Base-by-base conservation (phyloP, 768 basidiomycete genomes). In the Boletus rubroflammeus region DNA sequence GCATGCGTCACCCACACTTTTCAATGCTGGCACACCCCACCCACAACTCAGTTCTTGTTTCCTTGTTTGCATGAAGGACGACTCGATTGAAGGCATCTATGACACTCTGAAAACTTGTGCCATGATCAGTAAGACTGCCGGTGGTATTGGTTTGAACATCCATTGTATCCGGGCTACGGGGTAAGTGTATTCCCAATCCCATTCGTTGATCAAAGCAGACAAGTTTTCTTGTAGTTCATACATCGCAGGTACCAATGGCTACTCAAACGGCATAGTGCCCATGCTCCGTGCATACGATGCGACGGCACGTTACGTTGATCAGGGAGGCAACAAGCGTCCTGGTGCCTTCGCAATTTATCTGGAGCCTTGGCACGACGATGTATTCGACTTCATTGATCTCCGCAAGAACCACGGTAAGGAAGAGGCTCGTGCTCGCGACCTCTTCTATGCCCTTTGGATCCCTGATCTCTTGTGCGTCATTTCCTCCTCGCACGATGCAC, bases 331-430 rank as follows among this genome's bases (percentile, higher is more conserved):
- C 81, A 98, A 98, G 76, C 90, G 97, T 25, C 97, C 97, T 1
- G 97, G 97, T 56, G 97, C 97, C 1, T 98, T 99, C 62, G 91
- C 97, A 17, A 90, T 99, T 71, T 99, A 99, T 75, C 78, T 98
- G 67, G 97, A 99, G 75, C 97, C 97, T 14, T 99, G 97, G 97
- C 97, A 99, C 68, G 83, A 92, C 17, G 97, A 98, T 71, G 72
- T 99, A 68, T 97, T 98, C 63, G 95, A 97, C 54, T 98, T 99
- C 78, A 81, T 99, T 62, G 96, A 98, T 67, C 81, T 99, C 43
- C 81, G 97, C 65, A 98, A 98, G 83, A 99, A 99, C 71, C 96
- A 98, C 63, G 97, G 96, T 50, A 98, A 98, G 72, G 97, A 98
- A 73, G 95, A 98, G 73, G 84, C 85, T 31, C 92, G 96, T 57